A percentile compares a stretch with the other conserved stretches of the same genome.
Evolutionary conservation across 306 rosid genomes (phyloP).

Genomic region (Begonia peltatifolia): DNA sequence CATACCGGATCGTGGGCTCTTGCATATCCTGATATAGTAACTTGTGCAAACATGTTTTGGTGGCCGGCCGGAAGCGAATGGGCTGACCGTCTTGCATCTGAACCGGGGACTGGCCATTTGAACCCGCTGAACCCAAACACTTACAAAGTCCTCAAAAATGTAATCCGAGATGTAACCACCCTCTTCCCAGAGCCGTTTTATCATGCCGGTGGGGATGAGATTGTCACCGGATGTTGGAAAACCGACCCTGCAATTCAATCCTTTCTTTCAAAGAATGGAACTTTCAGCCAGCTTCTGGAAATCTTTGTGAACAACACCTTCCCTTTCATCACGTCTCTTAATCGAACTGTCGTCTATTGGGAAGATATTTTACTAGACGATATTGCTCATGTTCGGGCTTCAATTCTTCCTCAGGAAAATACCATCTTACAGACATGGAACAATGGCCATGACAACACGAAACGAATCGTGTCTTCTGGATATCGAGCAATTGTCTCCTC

Average conservation of each 20-base stretch:
- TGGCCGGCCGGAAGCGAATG: conserved; percentile 39
- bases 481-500: conserved; percentile 66
- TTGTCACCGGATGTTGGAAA: conserved; percentile 79
- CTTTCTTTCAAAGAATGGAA: conserved; percentile 42
- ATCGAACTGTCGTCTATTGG: conserved; percentile 73
- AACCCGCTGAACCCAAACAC: conserved; percentile 79
- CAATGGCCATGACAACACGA: conserved; percentile 62
- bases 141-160: conserved; percentile 56
- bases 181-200: conserved; percentile 63
- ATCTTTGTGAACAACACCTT: conserved; percentile 52
- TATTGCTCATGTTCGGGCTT: conserved; percentile 23
- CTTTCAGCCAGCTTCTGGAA: conserved; percentile 58
- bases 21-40: conserved; percentile 69
- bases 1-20: conserved; percentile 88
- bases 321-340: conserved; percentile 56
- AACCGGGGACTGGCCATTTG: conserved; percentile 84
- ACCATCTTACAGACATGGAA: conserved; percentile 80
- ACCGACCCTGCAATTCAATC: conserved; percentile 45
- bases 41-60: conserved; percentile 92
- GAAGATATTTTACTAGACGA: conserved; percentile 55
- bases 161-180: conserved; percentile 35
- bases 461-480: conserved; percentile 53
- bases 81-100: conserved; percentile 45
- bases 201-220: conserved; percentile 68
- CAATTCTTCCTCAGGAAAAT: conserved; percentile 42